A percentile compares a stretch with the other conserved stretches of the same genome.
Evolutionary conservation across 2,329 filamentous ascomycete species (phyloP).

Genomic region (Colletotrichum gloeosporioides): DNA sequence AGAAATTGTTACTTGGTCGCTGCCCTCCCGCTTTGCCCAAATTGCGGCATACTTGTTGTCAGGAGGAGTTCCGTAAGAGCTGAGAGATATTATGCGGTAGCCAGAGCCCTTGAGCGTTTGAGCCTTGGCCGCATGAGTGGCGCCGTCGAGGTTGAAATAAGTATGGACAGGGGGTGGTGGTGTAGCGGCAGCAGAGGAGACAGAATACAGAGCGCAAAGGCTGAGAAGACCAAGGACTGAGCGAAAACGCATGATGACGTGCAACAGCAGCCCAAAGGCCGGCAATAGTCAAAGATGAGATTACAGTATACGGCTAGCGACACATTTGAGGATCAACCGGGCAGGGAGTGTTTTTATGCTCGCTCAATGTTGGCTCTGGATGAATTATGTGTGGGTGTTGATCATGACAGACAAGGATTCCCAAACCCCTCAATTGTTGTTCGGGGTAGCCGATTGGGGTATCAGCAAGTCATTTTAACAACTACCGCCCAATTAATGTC

Average conservation of each 20-base stretch:
- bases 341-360: neutral
- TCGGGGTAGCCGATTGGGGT: neutral
- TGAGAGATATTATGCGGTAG: constrained; percentile 22
- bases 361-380: neutral
- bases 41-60: constrained; percentile 13
- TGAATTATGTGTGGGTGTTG: neutral
- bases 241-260: neutral
- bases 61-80: constrained; percentile 8
- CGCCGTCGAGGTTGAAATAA: neutral
- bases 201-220: neutral
- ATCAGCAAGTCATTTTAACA: neutral
- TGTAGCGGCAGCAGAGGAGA: neutral
- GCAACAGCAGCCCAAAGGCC: neutral
- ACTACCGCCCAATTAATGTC: neutral
- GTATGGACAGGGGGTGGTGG: neutral
- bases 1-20: neutral
- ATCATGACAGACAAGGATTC: neutral
- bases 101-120: constrained; percentile 2
- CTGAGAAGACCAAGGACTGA: neutral
- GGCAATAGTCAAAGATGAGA: neutral
- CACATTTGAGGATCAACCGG: neutral
- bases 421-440: neutral
- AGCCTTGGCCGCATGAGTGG: neutral
- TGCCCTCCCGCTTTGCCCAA: constrained; percentile 9
- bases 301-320: neutral